phyloP scores from a whole-genome alignment of 768 basidiomycete species.

The Suillus subluteus region DNA sequence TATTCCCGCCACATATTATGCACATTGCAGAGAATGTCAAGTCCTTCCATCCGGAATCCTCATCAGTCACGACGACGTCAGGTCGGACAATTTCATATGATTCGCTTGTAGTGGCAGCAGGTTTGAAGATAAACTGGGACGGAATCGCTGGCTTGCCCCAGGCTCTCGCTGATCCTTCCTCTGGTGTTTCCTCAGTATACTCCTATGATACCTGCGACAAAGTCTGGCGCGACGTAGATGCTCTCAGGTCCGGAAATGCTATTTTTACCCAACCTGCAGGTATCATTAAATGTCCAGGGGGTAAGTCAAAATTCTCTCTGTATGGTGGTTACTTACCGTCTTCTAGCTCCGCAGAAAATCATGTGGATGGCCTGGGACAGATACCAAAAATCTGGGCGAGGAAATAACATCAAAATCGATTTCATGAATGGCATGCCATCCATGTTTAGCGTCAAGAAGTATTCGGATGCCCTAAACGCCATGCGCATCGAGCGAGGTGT shows the following conservation, averaged over 20 bases:
- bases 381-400: constrained; percentile 62
- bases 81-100: constrained; percentile 82
- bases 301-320: constrained; percentile 38
- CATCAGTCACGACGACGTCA: constrained; percentile 70
- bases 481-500: constrained; percentile 81
- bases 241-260: constrained; percentile 75
- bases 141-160: constrained; percentile 70
- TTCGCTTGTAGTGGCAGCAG: constrained; percentile 84
- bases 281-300: constrained; percentile 91
- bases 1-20: constrained; percentile 76
- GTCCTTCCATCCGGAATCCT: constrained; percentile 74
- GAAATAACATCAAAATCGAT: constrained; percentile 61
- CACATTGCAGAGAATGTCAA: constrained; percentile 73
- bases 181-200: constrained; percentile 92
- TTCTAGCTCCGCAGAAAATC: constrained; percentile 81
- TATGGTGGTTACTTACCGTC: constrained; percentile 11
- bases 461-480: constrained; percentile 82
- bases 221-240: constrained; percentile 81
- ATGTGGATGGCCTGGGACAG: constrained; percentile 98
- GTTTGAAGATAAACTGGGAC: constrained; percentile 85
- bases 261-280: constrained; percentile 96
- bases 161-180: constrained; percentile 76
- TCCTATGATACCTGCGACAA: constrained; percentile 90
- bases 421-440: constrained; percentile 92
- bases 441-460: constrained; percentile 98